Base-by-base conservation (phyloP, 1,139 yeast genomes). In the Candida sojae region DNA sequence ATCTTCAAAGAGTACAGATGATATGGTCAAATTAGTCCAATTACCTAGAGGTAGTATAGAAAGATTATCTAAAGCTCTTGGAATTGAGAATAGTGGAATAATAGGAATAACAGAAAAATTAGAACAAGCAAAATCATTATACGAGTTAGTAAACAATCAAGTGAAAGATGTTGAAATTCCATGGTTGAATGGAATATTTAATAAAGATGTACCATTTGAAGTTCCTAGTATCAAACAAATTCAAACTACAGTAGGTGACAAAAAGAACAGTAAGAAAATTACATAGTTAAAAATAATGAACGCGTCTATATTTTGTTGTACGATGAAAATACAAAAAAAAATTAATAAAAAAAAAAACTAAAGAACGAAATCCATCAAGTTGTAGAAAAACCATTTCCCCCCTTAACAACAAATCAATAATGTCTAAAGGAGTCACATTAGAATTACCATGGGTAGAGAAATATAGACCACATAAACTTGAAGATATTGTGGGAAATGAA, bases 401-500 rank as follows among this genome's bases (percentile, higher is more conserved):
- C 21, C 21, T 17, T 17, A 17, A 17, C 21, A 25, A 37, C 6
- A n/a, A 37, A 37, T 21, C 32, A 26, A 12, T 28, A 13, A 51
- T 52, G 55, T 48, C 53, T 5, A 43, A 61, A 40, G 37, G 37
- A 28, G 45, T 44, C 4, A 51, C 54, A 6, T 49, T 75, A 43
- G 79, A 75, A 51, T 68, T 75, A 37, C 80, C 80, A 6, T 75
- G 97, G 99, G 98, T 93, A 13, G 99, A 93, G 61, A 93, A 93
- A 62, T 93, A 93, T 64, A 83, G 99, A 52, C 99, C 99, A 0
- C 76, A 79, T 43, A 68, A 73, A 34, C 73, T 93, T 33, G 82
- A 82, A 41, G 98, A 93, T 61, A 86, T 95, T 23, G 98, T 93
- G 6, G 99, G 99, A 9, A 95, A 93, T 59, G 86, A 81, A 51